Conservation (phyloP, 352 stramenopile species). For the Pythium oligandrum region DNA sequence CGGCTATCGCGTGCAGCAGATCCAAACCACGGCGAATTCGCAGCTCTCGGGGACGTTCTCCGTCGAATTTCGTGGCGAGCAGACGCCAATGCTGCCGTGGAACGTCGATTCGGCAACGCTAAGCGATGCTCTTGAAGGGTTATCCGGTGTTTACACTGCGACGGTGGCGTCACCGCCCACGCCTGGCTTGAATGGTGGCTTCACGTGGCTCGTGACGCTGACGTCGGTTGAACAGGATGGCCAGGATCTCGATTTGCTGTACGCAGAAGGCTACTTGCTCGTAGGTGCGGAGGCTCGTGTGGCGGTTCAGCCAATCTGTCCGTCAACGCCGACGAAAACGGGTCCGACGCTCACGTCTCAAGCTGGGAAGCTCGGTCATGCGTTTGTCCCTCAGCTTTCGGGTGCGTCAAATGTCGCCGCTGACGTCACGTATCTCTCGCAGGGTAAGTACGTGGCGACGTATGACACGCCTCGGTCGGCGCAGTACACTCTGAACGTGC, state of each 20-base stretch:
- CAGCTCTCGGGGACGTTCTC: conserved; percentile 84
- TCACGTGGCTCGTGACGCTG: conserved; percentile 86
- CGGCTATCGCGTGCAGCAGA: conserved; percentile 69
- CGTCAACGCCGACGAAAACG: conserved; percentile 32
- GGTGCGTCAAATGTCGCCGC: conserved; percentile 48
- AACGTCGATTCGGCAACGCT: conserved; percentile 52
- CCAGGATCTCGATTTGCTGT: conserved; percentile 47
- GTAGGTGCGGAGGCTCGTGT: conserved; percentile 36
- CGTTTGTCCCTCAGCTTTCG: conserved; percentile 60
- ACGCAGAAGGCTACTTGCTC: conserved; percentile 81
- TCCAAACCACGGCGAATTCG: conserved; percentile 44
- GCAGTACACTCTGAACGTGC: conserved; percentile 84
- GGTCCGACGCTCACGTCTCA: conserved; percentile 15
- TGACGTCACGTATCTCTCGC: conserved; percentile 49
- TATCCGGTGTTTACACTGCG: conserved; percentile 73
- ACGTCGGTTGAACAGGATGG: conserved; percentile 51
- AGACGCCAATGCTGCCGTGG: conserved; percentile 71
- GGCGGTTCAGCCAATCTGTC: conserved; percentile 36
- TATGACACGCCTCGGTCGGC: conserved; percentile 87
- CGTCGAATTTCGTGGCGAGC: conserved; percentile 60
- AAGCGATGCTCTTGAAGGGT: conserved; percentile 48
- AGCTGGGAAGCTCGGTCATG: conserved; percentile 38
- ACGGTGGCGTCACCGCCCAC: conserved; percentile 31
- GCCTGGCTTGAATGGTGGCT: conserved; percentile 38
- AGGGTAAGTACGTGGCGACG: conserved; percentile 82